Evolutionary conservation across 1,139 yeast species (phyloP).

Genomic region (Sugiyamaella japonica): DNA sequence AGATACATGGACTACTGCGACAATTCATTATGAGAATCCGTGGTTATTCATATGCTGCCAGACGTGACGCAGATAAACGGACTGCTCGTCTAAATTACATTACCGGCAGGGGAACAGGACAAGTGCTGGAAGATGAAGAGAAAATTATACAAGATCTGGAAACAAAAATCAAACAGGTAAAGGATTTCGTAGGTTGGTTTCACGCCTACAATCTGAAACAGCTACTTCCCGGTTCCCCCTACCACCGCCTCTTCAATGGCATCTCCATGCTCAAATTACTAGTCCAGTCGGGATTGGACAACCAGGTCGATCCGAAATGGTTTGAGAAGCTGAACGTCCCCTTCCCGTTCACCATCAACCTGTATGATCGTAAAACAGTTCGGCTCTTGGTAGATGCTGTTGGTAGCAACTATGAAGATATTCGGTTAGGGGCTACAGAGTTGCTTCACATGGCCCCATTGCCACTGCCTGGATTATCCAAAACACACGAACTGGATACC

Average conservation of each 20-base stretch:
- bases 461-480: constrained; percentile 34
- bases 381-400: constrained; percentile 59
- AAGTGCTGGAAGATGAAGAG: neutral
- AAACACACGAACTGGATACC: constrained; percentile 32
- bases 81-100: neutral
- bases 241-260: constrained; percentile 58
- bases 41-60: constrained; percentile 59
- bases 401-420: constrained; percentile 72
- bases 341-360: constrained; percentile 48
- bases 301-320: constrained; percentile 41
- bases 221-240: constrained; percentile 67
- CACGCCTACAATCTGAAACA: constrained; percentile 45
- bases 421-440: constrained; percentile 54
- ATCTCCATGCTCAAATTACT: constrained; percentile 51
- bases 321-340: constrained; percentile 45
- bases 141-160: constrained; percentile 15
- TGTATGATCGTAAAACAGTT: constrained; percentile 46
- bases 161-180: constrained; percentile 29
- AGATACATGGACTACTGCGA: constrained; percentile 58
- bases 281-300: constrained; percentile 59
- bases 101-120: neutral
- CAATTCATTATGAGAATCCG: constrained; percentile 62
- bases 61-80: constrained; percentile 2
- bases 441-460: constrained; percentile 54
- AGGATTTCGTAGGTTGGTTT: constrained; percentile 49